A percentile compares a stretch with the other conserved stretches of the same genome.
These are phyloP conservation scores for Oenanthe sinensis DNA, from an alignment of 129 eudicot species.

Conservation along the genomic window DNA sequence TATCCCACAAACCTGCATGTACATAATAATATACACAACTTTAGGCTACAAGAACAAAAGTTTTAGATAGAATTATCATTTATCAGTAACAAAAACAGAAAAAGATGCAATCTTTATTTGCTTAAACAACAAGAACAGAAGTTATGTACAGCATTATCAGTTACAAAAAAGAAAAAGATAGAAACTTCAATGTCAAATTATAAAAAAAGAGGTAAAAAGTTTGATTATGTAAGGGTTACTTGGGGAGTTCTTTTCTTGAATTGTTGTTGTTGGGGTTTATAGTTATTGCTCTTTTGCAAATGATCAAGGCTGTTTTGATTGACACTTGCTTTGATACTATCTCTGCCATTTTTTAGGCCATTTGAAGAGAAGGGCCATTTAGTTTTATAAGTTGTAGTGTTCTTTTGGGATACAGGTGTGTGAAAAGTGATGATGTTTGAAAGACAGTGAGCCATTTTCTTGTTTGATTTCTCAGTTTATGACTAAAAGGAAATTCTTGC, in stretches of 20 bases:
- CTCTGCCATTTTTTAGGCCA: not conserved
- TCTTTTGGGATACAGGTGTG: constrained; percentile 23
- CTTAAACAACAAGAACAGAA: not conserved
- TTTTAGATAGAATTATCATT: no score
- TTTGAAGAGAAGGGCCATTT: constrained; percentile 2
- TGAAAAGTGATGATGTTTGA: constrained; percentile 23
- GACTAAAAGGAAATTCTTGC: not conserved
- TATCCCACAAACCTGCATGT: constrained; percentile 77
- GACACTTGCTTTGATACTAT: constrained; percentile 23
- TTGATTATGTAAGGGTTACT: constrained; percentile 31
- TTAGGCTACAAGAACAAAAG: not conserved
- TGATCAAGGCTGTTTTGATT: constrained; percentile 43
- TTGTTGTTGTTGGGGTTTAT: constrained; percentile 34
- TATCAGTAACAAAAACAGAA: no score
- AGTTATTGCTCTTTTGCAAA: constrained; percentile 40
- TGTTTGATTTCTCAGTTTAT: not conserved
- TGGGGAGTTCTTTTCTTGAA: constrained; percentile 38
- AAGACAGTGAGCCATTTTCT: constrained; percentile 41
- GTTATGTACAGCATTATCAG: not conserved
- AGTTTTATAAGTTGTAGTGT: constrained; percentile 13
- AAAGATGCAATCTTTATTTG: no score
- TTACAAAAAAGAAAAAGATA: not conserved
- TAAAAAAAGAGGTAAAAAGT: no score
- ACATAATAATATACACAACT: not conserved
- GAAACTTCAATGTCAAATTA: no score